Evolutionary conservation across 768 basidiomycete species (phyloP), one percentile per base, ranked within the genome.

Genomic region (Lactarius evosmus): DNA sequence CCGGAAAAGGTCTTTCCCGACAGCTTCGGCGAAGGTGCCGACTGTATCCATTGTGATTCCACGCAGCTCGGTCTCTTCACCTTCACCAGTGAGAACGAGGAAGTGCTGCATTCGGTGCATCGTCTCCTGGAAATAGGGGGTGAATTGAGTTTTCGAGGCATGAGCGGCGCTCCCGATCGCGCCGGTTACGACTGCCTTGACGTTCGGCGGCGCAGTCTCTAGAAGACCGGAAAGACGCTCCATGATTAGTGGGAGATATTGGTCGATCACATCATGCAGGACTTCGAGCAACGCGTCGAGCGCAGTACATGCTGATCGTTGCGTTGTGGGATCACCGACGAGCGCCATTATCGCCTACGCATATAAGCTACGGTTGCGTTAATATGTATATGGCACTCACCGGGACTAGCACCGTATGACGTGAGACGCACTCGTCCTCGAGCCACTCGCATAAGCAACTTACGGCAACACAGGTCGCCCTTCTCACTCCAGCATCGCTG

Each of bases 21-120:
- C 93, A 8, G 96, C 94, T 77, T 98, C 96, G 16, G 97, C 93
- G 70, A 99, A 93, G 0, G 97, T 98, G 58, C 97, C 97, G 64
- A 98, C 88, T n/a, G 97, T 93, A 76, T 98, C 97, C 86, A 97
- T 97, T 12, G 96, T 89, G 72, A 98, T 95, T 40, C 97, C 96
- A 62, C 96, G 92, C 41, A 99, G 84, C 70, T 98, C 95, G 50
- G 82, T 85, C 77, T 97, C 93, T 73, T 97, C 96, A 52, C 93
- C 95, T 69, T 95, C 91, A 32, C 84, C 88, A 25, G 83, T 85
- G 32, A 98, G 85, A 36, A 84, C 78, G 56, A 98, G 84, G 86
- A 96, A 97, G 71, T 90, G 89, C 66, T 91, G 85, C 69, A 99
- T 84, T 63, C 87, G 88, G 68, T 82, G 79, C 87, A 98, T 95